phyloP scores from a whole-genome alignment of 169 alveolate species.

The Eimeria maxima region DNA sequence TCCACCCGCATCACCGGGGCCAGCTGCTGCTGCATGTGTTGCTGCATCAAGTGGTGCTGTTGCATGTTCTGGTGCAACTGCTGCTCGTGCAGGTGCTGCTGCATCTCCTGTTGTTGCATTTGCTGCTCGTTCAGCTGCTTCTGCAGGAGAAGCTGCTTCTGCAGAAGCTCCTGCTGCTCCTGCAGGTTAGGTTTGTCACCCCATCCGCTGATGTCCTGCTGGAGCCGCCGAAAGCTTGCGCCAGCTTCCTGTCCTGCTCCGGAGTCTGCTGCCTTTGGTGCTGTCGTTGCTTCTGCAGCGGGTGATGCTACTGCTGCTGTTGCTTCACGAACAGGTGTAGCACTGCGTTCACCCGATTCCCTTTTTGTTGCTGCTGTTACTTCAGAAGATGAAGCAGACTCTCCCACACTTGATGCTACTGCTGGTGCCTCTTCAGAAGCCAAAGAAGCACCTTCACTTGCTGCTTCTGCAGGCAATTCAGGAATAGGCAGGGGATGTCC shows the following conservation, averaged over 20 bases:
- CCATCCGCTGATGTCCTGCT: neutral
- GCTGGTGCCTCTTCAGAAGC: constrained; percentile 21
- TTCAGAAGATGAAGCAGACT: neutral
- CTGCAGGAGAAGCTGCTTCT: neutral
- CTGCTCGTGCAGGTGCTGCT: neutral
- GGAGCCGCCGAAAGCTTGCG: neutral
- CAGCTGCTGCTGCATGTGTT: constrained; percentile 15
- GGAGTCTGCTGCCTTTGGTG: too few relatives aligned
- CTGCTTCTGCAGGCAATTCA: neutral
- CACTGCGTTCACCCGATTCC: neutral
- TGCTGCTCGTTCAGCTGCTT: constrained; percentile 13
- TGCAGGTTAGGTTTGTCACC: neutral
- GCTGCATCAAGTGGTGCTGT: neutral
- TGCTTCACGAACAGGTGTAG: neutral
- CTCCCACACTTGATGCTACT: neutral
- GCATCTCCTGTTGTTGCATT: constrained; percentile 1
- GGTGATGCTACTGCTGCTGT: neutral
- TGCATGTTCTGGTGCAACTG: neutral
- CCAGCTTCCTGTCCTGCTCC: neutral
- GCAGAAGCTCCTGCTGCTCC: neutral
- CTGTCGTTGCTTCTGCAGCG: neutral
- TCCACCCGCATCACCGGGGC: neutral
- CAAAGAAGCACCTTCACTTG: neutral
- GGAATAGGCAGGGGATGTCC: neutral
- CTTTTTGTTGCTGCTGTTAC: neutral